Conservation (phyloP, 805 yeast species). For the Yamadazyma olivae region DNA sequence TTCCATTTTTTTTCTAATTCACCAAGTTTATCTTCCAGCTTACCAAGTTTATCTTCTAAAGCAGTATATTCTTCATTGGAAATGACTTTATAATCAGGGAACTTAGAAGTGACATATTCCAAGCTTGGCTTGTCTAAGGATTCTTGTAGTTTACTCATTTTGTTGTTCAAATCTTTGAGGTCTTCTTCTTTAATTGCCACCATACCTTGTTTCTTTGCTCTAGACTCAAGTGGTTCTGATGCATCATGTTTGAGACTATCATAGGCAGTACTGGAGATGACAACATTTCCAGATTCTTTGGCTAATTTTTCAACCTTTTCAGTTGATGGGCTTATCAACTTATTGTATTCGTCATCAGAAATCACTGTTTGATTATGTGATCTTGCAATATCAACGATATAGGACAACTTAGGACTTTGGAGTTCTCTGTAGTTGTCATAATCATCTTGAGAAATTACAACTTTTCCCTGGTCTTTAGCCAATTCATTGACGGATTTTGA, state of each 20-base stretch:
- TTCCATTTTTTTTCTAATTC: background rate
- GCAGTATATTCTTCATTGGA: background rate
- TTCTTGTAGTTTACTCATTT: background rate
- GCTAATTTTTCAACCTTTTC: conserved; percentile 14
- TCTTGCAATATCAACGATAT: conserved; percentile 15
- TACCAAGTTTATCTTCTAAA: background rate
- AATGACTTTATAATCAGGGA: background rate
- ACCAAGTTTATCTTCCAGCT: background rate
- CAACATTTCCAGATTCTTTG: conserved; percentile 5
- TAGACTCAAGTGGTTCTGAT: conserved; percentile 3
- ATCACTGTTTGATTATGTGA: conserved; percentile 13
- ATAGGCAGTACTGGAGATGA: conserved; percentile 1
- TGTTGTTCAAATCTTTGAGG: background rate
- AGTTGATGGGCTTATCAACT: conserved; percentile 6
- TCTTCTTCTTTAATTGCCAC: conserved; percentile 2
- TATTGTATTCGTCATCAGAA: background rate
- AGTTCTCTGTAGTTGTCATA: conserved; percentile 11
- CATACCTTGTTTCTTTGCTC: conserved; percentile 4
- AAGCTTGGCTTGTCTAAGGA: conserved; percentile 5
- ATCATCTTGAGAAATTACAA: conserved; percentile 14
- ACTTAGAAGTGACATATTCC: conserved; percentile 17
- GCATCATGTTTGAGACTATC: conserved; percentile 1
- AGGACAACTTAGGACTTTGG: conserved; percentile 17
- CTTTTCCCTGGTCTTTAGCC: conserved; percentile 11
- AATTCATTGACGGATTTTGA: conserved; percentile 9